Conservation (phyloP, 495 filamentous ascomycete species). For the Aeminium ludgeri region DNA sequence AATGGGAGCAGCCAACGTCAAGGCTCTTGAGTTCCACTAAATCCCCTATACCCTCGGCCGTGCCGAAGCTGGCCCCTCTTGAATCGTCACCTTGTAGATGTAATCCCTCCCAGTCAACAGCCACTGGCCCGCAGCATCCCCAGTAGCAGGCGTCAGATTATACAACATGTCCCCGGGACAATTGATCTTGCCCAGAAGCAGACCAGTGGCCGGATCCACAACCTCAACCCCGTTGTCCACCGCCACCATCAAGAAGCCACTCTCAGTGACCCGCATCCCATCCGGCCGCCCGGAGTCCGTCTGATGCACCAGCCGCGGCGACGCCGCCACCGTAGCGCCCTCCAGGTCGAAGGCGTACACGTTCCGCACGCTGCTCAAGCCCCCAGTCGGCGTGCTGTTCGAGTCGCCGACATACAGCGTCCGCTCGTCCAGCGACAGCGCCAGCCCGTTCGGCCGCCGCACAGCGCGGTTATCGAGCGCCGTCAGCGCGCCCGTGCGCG, state of each 20-base stretch:
- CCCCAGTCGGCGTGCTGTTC: background rate
- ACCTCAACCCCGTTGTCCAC: constrained; percentile 8
- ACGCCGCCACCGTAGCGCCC: background rate
- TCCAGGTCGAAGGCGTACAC: constrained; percentile 3
- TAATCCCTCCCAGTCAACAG: constrained; percentile 2
- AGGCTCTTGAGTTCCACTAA: too few species aligned
- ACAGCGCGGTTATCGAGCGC: constrained; percentile 5
- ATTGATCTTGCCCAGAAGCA: constrained; percentile 10
- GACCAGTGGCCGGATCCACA: constrained; percentile 3
- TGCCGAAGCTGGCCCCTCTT: background rate
- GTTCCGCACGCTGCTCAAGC: constrained; percentile 2
- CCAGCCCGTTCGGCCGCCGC: constrained; percentile 4
- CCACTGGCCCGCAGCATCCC: background rate
- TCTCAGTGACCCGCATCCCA: constrained; percentile 2
- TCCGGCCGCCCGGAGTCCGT: constrained; percentile 7
- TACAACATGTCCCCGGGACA: constrained; percentile 5
- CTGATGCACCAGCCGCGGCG: constrained; percentile 6
- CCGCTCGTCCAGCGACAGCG: constrained; percentile 2
- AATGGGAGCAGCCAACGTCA: too few species aligned
- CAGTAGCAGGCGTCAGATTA: constrained; percentile 1
- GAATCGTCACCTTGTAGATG: constrained; percentile 5
- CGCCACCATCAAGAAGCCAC: constrained; percentile 3
- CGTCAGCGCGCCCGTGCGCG: background rate
- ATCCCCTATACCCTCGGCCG: too few species aligned
- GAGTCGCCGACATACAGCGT: constrained; percentile 7